Evolutionary conservation across 202 grass and related monocot genomes (phyloP).

Genomic region (Elaeis oleifera): DNA sequence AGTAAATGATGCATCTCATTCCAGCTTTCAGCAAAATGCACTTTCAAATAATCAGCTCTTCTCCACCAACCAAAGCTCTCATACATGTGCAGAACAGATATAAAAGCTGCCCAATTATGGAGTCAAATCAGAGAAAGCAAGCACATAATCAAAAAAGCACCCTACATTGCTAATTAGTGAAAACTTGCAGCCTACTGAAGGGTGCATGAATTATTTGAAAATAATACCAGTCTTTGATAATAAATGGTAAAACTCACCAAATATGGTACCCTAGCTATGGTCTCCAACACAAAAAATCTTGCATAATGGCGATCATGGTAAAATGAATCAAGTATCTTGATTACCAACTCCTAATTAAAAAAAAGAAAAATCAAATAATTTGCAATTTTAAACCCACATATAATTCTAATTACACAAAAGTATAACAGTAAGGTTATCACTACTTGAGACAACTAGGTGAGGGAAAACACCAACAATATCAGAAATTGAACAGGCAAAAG

Average conservation of each 20-base stretch:
- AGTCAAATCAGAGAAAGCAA: not conserved
- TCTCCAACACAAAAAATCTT: slow-evolving; percentile 90
- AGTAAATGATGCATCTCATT: slow-evolving; percentile 91
- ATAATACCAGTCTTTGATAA: not conserved
- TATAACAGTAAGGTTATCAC: no score
- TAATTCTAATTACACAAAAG: no score
- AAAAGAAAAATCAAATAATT: no score
- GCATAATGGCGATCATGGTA: slow-evolving; percentile 72
- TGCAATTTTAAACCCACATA: no score
- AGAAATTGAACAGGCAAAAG: no score
- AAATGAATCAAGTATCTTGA: slow-evolving; percentile 41
- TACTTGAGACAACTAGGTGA: no score
- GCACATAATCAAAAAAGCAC: no score
- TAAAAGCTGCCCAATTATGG: slow-evolving; percentile 57
- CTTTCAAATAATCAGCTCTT: slow-evolving; percentile 81
- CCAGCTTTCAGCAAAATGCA: slow-evolving; percentile 93
- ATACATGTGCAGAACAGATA: slow-evolving; percentile 90
- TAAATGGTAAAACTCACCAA: slow-evolving; percentile 45
- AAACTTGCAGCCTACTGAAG: no score
- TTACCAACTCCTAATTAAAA: slow-evolving; percentile 53
- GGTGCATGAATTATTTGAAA: no score
- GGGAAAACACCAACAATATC: no score
- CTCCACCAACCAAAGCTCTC: slow-evolving; percentile 95
- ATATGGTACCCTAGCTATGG: slow-evolving; percentile 83
- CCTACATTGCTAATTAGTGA: no score